Conservation (phyloP, 1,284 basidiomycete genomes). For the Sanghuangporus sanghuang region DNA sequence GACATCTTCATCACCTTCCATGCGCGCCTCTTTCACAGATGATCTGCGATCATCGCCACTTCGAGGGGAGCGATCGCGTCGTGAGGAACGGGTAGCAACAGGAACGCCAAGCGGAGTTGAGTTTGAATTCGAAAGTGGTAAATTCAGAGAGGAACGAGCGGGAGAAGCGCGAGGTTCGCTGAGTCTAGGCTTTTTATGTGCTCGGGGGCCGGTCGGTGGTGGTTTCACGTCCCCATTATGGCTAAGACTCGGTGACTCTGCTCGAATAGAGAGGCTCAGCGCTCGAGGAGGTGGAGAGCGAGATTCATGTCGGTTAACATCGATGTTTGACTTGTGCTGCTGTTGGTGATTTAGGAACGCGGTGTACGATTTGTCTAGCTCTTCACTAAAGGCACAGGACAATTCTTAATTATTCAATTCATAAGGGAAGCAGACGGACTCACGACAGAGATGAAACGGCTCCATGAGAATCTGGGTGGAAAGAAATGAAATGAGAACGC, state of each 20-base stretch:
- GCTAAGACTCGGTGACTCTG: slow-evolving; percentile 34
- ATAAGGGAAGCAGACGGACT: slow-evolving; percentile 27
- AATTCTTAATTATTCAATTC: background rate
- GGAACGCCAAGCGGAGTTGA: slow-evolving; percentile 1
- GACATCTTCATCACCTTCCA: slow-evolving; percentile 13
- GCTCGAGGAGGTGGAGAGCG: slow-evolving; percentile 34
- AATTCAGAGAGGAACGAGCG: slow-evolving; percentile 24
- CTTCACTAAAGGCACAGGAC: slow-evolving; percentile 31
- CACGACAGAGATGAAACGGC: slow-evolving; percentile 67
- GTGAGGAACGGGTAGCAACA: background rate
- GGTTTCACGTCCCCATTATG: slow-evolving; percentile 41
- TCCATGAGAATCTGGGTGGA: slow-evolving; percentile 61
- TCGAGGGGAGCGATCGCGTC: slow-evolving; percentile 16
- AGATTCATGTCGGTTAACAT: slow-evolving; percentile 33
- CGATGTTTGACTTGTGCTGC: slow-evolving; percentile 26
- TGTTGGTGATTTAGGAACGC: slow-evolving; percentile 40
- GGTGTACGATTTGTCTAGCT: slow-evolving; percentile 70
- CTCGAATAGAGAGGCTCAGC: slow-evolving; percentile 19
- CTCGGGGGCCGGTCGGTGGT: slow-evolving; percentile 70
- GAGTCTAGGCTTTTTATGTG: slow-evolving; percentile 69
- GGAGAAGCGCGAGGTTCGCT: slow-evolving; percentile 49
- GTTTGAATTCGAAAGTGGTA: slow-evolving; percentile 5
- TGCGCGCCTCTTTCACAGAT: slow-evolving; percentile 12
- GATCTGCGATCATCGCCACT: slow-evolving; percentile 3
- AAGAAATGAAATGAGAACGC: slow-evolving; percentile 10